These are phyloP conservation scores for Pholiota microspora DNA, from an alignment of 768 basidiomycete species.

Conservation along the genomic window DNA sequence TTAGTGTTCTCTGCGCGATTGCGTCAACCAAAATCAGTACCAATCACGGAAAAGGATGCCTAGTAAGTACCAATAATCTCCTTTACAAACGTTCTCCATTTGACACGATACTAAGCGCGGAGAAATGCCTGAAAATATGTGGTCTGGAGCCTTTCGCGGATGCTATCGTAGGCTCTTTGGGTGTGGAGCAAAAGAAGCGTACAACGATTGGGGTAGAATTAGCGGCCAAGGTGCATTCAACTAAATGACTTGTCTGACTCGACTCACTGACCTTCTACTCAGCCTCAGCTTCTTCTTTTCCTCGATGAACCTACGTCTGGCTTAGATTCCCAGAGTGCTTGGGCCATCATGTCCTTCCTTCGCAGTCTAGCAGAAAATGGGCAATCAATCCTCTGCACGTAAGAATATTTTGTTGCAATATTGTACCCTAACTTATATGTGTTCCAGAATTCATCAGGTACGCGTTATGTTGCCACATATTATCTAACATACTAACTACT, in stretches of 20 bases:
- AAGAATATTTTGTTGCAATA: constrained; percentile 20
- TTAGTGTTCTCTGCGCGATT: constrained; percentile 76
- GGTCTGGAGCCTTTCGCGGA: constrained; percentile 61
- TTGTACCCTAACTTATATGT: background rate
- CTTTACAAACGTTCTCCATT: too few relatives aligned
- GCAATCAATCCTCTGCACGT: constrained; percentile 91
- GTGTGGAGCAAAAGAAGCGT: constrained; percentile 74
- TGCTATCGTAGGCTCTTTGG: constrained; percentile 64
- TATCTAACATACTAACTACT: background rate
- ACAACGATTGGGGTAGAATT: constrained; percentile 87
- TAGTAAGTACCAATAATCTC: too few relatives aligned
- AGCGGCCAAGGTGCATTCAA: constrained; percentile 68
- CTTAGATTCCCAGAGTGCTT: constrained; percentile 83
- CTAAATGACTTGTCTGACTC: background rate
- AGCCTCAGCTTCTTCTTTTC: constrained; percentile 81
- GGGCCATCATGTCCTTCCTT: constrained; percentile 78
- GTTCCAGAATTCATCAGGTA: constrained; percentile 45
- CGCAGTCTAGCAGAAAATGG: constrained; percentile 75
- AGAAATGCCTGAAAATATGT: constrained; percentile 58
- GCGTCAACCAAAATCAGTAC: constrained; percentile 67
- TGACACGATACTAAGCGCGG: constrained; percentile 27
- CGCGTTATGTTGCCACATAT: background rate
- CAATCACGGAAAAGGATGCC: constrained; percentile 69
- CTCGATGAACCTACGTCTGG: constrained; percentile 90
- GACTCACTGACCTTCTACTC: constrained; percentile 15